Base-by-base conservation (phyloP, 257 asterid genomes). In the Ilex asprella region DNA sequence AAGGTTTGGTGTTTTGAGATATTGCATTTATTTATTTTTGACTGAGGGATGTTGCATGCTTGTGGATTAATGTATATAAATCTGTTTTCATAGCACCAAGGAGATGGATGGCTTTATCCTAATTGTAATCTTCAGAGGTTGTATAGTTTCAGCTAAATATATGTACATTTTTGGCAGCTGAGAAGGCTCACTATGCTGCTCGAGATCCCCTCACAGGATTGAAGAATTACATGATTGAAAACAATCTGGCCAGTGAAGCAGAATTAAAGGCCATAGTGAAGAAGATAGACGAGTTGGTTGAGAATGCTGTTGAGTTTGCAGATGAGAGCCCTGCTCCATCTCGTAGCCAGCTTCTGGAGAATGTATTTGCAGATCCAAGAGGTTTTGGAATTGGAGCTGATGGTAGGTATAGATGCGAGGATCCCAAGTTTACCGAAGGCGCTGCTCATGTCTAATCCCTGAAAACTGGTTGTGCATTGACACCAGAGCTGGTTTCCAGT, bases 371-470 rank as follows among this genome's bases (percentile, higher is more conserved):
- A 31, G 97, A 92, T 72, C 98, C 98, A 2, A 80, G 79, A 71
- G 95, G 98, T 16, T 92, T 92, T 13, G 95, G 97, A 10, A 92
- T 88, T 54, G 97, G 95, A 58, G 97, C 98, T 11, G 95, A 88
- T 67, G 98, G 98, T 14, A 84, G 73, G 81, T 92, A 92, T 87
- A 83, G 95, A 79, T 92, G 98, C 56, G 97, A 88, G 88, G 97
- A 92, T 62, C 98, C 98, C 49, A 88, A 92, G 75, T 92, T 92
- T 75, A 92, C 98, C 2, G 82, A 92, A 73, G 98, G 98, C 71
- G 88, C 97, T 65, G 97, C 97, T 39, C 98, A 83, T 73, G 93
- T 91, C 67, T 88, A 79, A 75, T 31, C 30, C 8, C 41, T 35
- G 41, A 35, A 35, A 2, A 2, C 41, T 3, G 41, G 41, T 35